Conservation (phyloP, 75 land plant genomes). For the Picea sitchensis region DNA sequence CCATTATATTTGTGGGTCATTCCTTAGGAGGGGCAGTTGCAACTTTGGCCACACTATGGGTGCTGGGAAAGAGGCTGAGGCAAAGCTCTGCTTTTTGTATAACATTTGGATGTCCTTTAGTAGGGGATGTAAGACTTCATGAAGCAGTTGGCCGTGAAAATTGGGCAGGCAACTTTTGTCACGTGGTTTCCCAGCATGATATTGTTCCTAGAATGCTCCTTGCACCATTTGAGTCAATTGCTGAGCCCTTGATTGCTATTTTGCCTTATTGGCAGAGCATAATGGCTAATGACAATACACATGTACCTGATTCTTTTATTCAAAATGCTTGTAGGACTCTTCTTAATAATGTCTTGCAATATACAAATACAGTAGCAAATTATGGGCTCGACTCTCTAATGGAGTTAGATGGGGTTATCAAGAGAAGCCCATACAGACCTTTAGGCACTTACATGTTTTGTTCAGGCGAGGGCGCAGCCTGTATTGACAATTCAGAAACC, state of each 20-base stretch:
- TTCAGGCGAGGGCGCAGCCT: constrained; percentile 28
- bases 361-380: too few species aligned
- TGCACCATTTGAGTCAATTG: constrained; percentile 35
- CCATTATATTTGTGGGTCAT: constrained; percentile 4
- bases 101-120: constrained; percentile 66
- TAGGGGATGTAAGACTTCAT: constrained; percentile 37
- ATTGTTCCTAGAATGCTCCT: constrained; percentile 55
- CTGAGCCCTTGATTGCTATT: constrained; percentile 23
- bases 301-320: background rate
- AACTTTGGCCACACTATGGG: constrained; percentile 7
- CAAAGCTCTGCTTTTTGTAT: constrained; percentile 27
- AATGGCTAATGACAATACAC: background rate
- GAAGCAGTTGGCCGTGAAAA: constrained; percentile 49
- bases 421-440: constrained; percentile 24
- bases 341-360: too few species aligned
- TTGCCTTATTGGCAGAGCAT: background rate
- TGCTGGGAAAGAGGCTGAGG: constrained; percentile 2
- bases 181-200: constrained; percentile 47
- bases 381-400: too few species aligned
- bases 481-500: constrained; percentile 21
- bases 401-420: too few species aligned
- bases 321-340: background rate
- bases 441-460: constrained; percentile 48
- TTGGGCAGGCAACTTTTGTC: constrained; percentile 43
- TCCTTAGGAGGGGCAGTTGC: constrained; percentile 9